A percentile compares a stretch with the other conserved stretches of the same genome.
These are phyloP conservation scores for Plectranthus barbatus DNA, from an alignment of 257 asterid genomes.

Conservation along the genomic window DNA sequence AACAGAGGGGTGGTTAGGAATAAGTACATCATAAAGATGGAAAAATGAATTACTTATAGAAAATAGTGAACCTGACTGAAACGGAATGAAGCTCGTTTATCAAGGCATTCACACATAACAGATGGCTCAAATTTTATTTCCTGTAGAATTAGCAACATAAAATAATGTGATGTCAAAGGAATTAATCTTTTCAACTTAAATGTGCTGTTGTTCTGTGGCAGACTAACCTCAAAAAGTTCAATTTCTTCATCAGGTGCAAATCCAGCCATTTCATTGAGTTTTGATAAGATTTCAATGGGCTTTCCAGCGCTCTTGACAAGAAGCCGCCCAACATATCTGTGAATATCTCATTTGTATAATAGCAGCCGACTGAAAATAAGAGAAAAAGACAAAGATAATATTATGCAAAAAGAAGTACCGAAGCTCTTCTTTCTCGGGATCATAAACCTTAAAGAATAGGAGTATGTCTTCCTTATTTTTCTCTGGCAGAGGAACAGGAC, in stretches of 20 bases:
- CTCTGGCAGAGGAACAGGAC: constrained; percentile 63
- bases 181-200: not conserved
- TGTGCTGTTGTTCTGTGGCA: not conserved
- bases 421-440: constrained; percentile 89
- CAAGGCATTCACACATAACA: constrained; percentile 96
- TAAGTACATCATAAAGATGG: constrained; percentile 4
- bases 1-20: not conserved
- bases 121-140: constrained; percentile 90
- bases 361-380: not conserved
- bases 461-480: constrained; percentile 76
- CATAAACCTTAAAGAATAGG: constrained; percentile 81
- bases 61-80: constrained; percentile 49
- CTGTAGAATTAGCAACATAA: constrained; percentile 25
- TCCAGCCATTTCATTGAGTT: constrained; percentile 85
- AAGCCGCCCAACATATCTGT: constrained; percentile 79
- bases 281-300: constrained; percentile 62
- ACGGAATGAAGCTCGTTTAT: constrained; percentile 64
- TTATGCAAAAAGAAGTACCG: constrained; percentile 35
- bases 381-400: not conserved
- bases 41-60: too few relatives aligned
- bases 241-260: constrained; percentile 84
- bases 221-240: constrained; percentile 84
- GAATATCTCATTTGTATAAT: constrained; percentile 17
- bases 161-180: not conserved
- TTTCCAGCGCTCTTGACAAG: constrained; percentile 65